A percentile compares a stretch with the other conserved stretches of the same genome.
Conservation (phyloP, 164 flowering plant genomes). For the Paratinospora sagittata region DNA sequence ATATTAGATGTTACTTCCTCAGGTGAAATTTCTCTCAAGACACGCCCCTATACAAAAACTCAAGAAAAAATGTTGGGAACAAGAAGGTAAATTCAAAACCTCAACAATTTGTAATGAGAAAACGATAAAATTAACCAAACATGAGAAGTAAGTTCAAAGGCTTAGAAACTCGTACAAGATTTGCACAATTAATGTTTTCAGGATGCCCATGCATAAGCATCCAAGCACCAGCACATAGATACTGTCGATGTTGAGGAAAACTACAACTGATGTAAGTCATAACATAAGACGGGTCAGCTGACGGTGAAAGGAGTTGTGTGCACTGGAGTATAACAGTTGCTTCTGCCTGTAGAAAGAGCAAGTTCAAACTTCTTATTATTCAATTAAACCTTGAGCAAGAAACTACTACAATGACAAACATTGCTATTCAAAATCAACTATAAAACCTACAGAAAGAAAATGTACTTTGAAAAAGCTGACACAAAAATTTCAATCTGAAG, state of each 20-base stretch:
- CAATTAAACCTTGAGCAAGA: not conserved
- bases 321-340: conserved; percentile 86
- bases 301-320: conserved; percentile 85
- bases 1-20: conserved; percentile 96
- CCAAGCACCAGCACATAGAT: conserved; percentile 97
- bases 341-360: conserved; percentile 63
- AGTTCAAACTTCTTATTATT: conserved; percentile 3
- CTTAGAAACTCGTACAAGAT: conserved; percentile 46
- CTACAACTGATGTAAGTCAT: conserved; percentile 81
- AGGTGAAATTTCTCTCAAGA: conserved; percentile 83
- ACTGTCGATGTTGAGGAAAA: conserved; percentile 78
- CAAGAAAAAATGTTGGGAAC: conserved; percentile 2
- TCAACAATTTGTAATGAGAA: not conserved
- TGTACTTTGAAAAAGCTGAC: not conserved
- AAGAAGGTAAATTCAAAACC: not conserved
- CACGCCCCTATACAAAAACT: conserved; percentile 54
- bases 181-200: conserved; percentile 76
- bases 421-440: not conserved
- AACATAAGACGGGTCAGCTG: conserved; percentile 75
- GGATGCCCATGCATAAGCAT: conserved; percentile 88
- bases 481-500: not conserved
- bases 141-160: conserved; percentile 8
- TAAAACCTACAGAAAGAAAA: not conserved
- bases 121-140: not conserved
- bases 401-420: not conserved